phyloP scores from a whole-genome alignment of 1,139 yeast genomes.

The Zygosaccharomyces pseudobailii region DNA sequence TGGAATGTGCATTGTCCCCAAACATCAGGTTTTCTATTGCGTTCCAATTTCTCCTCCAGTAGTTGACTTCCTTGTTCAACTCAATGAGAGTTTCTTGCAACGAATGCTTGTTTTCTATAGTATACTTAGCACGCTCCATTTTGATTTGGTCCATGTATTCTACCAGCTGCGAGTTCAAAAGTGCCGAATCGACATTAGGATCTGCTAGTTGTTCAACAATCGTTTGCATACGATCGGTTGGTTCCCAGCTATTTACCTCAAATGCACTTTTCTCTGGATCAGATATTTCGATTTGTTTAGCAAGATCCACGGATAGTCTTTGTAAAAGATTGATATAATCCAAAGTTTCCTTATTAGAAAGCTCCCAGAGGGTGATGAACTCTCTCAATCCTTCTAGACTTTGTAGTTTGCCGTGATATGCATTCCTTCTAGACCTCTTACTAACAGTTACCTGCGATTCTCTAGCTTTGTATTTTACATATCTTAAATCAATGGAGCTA shows the following conservation, averaged over 20 bases:
- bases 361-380: constrained; percentile 17
- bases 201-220: constrained; percentile 22
- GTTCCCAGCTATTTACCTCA: constrained; percentile 22
- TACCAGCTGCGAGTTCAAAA: constrained; percentile 16
- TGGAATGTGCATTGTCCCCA: constrained; percentile 30
- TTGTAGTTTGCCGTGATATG: constrained; percentile 4
- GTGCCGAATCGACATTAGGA: constrained; percentile 13
- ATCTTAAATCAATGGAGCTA: constrained; percentile 19
- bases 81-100: constrained; percentile 22
- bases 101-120: constrained; percentile 28
- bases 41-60: constrained; percentile 32
- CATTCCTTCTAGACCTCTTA: constrained; percentile 8
- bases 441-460: constrained; percentile 17
- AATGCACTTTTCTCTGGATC: constrained; percentile 19
- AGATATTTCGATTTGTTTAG: constrained; percentile 24
- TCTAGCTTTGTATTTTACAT: constrained; percentile 19
- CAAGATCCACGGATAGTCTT: constrained; percentile 26
- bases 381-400: constrained; percentile 8
- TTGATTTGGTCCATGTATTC: constrained; percentile 28
- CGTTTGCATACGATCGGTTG: constrained; percentile 20
- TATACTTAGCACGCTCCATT: constrained; percentile 30
- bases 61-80: constrained; percentile 26
- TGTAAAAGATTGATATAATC: constrained; percentile 27
- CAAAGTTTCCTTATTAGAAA: constrained; percentile 19
- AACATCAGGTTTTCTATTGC: constrained; percentile 30